Conservation (phyloP, 164 flowering plant species). For the Euptelea pleiosperma region DNA sequence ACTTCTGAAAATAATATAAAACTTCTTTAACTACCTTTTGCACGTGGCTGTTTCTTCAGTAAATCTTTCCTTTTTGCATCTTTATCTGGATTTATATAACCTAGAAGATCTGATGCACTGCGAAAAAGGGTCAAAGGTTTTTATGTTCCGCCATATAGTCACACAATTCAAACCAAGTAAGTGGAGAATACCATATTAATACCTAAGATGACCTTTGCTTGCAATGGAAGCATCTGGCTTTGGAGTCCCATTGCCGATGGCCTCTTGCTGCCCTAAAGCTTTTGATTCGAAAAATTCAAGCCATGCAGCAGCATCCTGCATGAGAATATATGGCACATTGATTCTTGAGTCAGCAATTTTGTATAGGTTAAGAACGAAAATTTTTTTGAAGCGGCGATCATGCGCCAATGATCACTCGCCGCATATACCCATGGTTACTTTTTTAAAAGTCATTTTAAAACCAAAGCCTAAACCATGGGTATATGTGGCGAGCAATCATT, state of each 20-base stretch:
- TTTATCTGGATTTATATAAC: conserved; percentile 75
- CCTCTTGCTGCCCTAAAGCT: conserved; percentile 91
- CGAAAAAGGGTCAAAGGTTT: conserved; percentile 26
- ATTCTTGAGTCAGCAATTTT: too few species aligned
- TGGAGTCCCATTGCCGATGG: conserved; percentile 77
- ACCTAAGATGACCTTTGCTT: conserved; percentile 98
- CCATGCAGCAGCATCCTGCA: conserved; percentile 96
- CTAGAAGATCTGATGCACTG: conserved; percentile 96
- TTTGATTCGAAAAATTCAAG: conserved; percentile 91
- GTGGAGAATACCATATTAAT: conserved; percentile 41
- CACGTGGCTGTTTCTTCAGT: conserved; percentile 57
- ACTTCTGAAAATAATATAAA: not conserved
- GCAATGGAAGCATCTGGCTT: conserved; percentile 89
- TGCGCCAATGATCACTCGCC: too few species aligned
- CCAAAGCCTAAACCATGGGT: too few species aligned
- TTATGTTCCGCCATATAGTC: conserved; percentile 6
- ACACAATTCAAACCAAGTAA: conserved; percentile 22
- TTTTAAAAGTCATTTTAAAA: too few species aligned
- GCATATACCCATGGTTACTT: too few species aligned
- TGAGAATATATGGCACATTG: conserved; percentile 1
- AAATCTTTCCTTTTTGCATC: conserved; percentile 52
- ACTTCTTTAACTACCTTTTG: conserved; percentile 51
- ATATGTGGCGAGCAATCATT: too few species aligned
- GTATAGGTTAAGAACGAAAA: too few species aligned
- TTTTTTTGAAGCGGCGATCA: too few species aligned